phyloP scores from a whole-genome alignment of 768 basidiomycete species.

The Podaxis sp. region DNA sequence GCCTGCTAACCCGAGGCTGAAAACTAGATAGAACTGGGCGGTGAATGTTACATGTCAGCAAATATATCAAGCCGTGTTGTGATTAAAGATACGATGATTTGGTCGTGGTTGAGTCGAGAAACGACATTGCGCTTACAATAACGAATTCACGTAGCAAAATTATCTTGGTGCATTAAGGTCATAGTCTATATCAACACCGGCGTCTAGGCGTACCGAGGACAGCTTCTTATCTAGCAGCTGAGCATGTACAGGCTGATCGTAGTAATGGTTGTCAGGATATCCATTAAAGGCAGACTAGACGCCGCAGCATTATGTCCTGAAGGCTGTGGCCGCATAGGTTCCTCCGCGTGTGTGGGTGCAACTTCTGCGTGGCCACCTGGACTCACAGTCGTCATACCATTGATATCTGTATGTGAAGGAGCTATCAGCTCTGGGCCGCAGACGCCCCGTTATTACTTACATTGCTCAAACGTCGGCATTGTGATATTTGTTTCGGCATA shows the following conservation, averaged over 20 bases:
- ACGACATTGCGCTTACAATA: no score
- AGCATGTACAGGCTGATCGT: neutral
- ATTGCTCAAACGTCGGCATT: constrained; percentile 44
- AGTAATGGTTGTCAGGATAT: neutral
- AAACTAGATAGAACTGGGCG: no score
- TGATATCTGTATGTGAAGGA: constrained; percentile 1
- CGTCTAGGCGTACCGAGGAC: neutral
- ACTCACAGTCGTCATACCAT: neutral
- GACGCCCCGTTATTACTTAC: constrained; percentile 29
- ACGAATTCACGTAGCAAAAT: no score
- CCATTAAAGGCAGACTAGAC: neutral
- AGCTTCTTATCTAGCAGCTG: neutral
- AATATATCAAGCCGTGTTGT: no score
- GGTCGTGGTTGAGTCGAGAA: no score
- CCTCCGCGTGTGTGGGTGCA: neutral
- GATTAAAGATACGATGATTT: no score
- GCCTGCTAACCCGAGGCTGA: no score
- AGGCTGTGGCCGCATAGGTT: neutral
- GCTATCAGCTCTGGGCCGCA: neutral
- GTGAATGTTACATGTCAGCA: no score
- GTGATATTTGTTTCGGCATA: constrained; percentile 48
- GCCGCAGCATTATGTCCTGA: neutral
- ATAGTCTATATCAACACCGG: neutral
- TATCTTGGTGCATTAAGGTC: neutral
- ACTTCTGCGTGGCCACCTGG: neutral